Percentiles rank a stretch among this genome's conserved stretches.
Evolutionary conservation across 441 rosid species (phyloP).

Genomic region (Brassica balearica): DNA sequence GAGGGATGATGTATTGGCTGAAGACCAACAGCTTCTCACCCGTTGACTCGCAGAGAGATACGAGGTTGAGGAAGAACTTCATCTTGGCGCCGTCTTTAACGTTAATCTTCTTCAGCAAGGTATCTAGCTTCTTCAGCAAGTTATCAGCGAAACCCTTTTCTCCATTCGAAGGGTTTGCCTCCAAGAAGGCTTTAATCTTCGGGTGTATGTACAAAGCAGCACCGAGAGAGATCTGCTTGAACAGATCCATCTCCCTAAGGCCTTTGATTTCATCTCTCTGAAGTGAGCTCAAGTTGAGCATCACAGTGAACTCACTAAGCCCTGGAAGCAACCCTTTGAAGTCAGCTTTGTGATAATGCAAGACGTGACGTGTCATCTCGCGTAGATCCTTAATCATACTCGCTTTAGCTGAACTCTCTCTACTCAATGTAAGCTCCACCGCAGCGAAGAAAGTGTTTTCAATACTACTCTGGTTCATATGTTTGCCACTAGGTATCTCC

Average conservation of each 20-base stretch:
- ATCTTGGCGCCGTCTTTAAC: conserved; percentile 73
- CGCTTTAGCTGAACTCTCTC: conserved; percentile 58
- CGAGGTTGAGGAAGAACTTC: conserved; percentile 69
- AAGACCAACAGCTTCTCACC: conserved; percentile 82
- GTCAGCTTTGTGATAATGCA: conserved; percentile 91
- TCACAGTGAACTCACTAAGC: conserved; percentile 76
- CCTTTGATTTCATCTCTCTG: conserved; percentile 60
- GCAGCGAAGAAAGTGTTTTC: conserved; percentile 60
- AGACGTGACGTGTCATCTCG: conserved; percentile 75
- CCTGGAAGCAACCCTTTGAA: conserved; percentile 88
- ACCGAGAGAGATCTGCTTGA: conserved; percentile 47
- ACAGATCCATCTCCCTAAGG: conserved; percentile 48
- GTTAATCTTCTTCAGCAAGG: conserved; percentile 33
- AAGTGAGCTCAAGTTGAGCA: conserved; percentile 59
- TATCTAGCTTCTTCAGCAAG: conserved; percentile 36
- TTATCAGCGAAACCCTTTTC: conserved; percentile 39
- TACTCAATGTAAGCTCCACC: conserved; percentile 74
- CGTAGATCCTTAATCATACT: conserved; percentile 76
- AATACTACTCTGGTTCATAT: conserved; percentile 49
- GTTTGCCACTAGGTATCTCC: conserved; percentile 53
- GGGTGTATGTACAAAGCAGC: conserved; percentile 49
- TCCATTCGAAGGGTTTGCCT: conserved; percentile 19
- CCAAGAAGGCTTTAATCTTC: conserved; percentile 33
- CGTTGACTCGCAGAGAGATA: conserved; percentile 63
- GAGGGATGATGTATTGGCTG: conserved; percentile 75